Percentiles rank a stretch among this genome's conserved stretches.
phyloP scores from a whole-genome alignment of 148 eudicot species.

The Salicornia ramosissima region DNA sequence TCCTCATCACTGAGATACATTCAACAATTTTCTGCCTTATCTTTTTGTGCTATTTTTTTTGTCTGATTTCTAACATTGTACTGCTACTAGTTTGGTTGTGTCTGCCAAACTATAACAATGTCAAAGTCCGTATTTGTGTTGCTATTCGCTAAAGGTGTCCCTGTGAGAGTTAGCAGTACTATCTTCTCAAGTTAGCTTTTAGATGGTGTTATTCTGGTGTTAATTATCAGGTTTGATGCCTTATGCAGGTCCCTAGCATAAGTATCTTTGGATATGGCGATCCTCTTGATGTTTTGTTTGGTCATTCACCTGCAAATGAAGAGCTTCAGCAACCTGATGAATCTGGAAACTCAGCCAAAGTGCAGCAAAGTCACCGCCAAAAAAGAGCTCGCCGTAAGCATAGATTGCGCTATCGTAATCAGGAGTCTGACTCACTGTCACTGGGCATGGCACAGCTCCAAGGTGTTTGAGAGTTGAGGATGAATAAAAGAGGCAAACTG shows the following conservation, averaged over 20 bases:
- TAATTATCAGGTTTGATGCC: not conserved
- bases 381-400: slow-evolving; percentile 33
- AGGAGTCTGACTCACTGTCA: slow-evolving; percentile 24
- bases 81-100: no score
- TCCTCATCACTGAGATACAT: no score
- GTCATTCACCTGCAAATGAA: slow-evolving; percentile 21
- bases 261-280: slow-evolving; percentile 26
- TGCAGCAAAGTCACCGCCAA: slow-evolving; percentile 28
- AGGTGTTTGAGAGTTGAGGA: not conserved
- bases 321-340: slow-evolving; percentile 17
- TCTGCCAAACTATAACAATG: no score
- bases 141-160: no score
- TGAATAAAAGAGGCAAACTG: not conserved
- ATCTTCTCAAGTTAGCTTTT: not conserved
- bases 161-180: no score
- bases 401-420: slow-evolving; percentile 28
- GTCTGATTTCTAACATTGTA: no score
- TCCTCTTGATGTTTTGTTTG: slow-evolving; percentile 35
- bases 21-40: no score
- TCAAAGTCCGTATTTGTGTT: no score
- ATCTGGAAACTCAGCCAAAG: slow-evolving; percentile 18
- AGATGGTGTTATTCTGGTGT: not conserved
- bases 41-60: no score
- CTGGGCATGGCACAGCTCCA: slow-evolving; percentile 4
- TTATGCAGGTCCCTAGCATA: slow-evolving; percentile 21